Evolutionary conservation across 345 rosid genomes (phyloP).

Genomic region (Populus alba): DNA sequence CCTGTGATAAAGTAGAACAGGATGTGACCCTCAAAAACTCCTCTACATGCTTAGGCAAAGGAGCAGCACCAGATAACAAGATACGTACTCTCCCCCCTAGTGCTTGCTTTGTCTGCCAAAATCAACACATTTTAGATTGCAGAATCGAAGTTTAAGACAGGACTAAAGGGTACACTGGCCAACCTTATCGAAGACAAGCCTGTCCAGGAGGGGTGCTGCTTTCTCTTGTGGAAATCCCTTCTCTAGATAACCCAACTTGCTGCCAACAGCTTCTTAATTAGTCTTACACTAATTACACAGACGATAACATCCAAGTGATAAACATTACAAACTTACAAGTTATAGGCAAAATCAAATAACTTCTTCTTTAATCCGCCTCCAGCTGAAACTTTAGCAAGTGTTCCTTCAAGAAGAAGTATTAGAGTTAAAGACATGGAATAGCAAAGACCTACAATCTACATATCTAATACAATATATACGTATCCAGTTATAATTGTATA

Average conservation of each 20-base stretch:
- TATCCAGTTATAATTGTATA: not conserved
- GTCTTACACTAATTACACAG: conserved; percentile 1
- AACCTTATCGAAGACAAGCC: conserved; percentile 78
- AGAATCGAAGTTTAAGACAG: not conserved
- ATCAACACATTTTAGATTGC: conserved; percentile 9
- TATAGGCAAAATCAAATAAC: conserved; percentile 67
- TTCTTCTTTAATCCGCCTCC: conserved; percentile 64
- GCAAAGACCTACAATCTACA: not conserved
- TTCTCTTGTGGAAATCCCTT: conserved; percentile 75
- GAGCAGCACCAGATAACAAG: conserved; percentile 91
- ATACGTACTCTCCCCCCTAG: conserved; percentile 78
- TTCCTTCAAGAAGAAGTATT: conserved; percentile 48
- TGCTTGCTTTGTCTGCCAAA: conserved; percentile 62
- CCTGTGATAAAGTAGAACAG: conserved; percentile 81
- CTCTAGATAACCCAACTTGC: conserved; percentile 72
- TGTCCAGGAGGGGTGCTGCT: conserved; percentile 83
- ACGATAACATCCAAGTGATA: conserved; percentile 2
- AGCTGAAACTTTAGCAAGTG: conserved; percentile 56
- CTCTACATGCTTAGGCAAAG: conserved; percentile 83
- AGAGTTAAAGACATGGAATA: not conserved
- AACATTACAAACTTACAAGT: conserved; percentile 58
- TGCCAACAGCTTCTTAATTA: conserved; percentile 32
- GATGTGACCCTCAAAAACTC: conserved; percentile 81
- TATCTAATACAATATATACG: not conserved
- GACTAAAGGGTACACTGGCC: not conserved